Percentiles rank a stretch among this genome's conserved stretches.
Conservation (phyloP, 139 green algal species). For the Volvox africanus region DNA sequence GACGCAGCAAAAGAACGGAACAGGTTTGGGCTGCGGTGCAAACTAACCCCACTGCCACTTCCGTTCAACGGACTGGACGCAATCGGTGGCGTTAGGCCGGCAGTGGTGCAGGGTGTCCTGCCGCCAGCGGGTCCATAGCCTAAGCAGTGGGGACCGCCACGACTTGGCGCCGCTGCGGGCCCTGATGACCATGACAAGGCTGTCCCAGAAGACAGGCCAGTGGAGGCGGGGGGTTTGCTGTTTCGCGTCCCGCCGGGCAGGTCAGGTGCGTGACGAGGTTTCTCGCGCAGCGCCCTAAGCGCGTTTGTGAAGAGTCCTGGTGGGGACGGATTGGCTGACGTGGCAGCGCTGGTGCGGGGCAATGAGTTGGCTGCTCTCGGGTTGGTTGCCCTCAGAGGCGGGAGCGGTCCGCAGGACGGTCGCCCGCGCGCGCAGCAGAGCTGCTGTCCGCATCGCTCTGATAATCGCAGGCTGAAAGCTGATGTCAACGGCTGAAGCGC, state of each 20-base stretch:
- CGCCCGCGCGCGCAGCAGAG: conserved; percentile 9
- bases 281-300: background rate
- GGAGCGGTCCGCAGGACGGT: background rate
- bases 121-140: too few relatives aligned
- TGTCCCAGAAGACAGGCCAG: too few relatives aligned
- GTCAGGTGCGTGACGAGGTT: background rate
- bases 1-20: conserved; percentile 33
- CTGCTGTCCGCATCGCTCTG: conserved; percentile 8
- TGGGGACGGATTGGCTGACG: background rate
- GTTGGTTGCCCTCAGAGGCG: background rate
- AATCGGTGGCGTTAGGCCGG: too few relatives aligned
- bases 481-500: background rate
- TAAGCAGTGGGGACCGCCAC: too few relatives aligned
- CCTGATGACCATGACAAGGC: background rate
- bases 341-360: too few relatives aligned
- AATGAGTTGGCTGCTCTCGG: background rate
- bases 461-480: background rate
- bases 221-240: background rate
- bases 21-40: background rate
- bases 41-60: background rate
- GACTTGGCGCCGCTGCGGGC: too few relatives aligned
- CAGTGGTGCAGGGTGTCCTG: too few relatives aligned
- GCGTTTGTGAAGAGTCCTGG: background rate
- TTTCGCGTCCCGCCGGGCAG: background rate
- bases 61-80: too few relatives aligned